Evolutionary conservation across 2,329 filamentous ascomycete species (phyloP), one percentile per base, ranked within the genome.

Genomic region (Ilyonectria destructans): DNA sequence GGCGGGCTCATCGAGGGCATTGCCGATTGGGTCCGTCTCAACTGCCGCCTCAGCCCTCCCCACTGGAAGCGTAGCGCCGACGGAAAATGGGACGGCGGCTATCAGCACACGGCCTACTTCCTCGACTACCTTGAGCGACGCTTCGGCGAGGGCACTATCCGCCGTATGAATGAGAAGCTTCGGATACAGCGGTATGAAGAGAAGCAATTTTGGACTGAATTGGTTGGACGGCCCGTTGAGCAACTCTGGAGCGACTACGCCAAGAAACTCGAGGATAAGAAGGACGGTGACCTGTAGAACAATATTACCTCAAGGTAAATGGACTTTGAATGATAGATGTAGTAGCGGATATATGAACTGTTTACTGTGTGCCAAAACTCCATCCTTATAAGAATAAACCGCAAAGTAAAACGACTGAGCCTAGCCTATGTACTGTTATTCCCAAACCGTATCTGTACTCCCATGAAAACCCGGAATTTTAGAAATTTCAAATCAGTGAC

Each of bases 51-150:
- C 31, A 89, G 85, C 9, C 94, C 96, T 46, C 93, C 93, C 57
- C 95, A 98, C 82, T 98, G 96, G 96, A 91, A 89, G 78, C 84
- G 83, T 2, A 86, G 88, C 58, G 75, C 81, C 0, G 77, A 72
- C 8, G 87, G 88, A 19, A 86, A 87, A n/a, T 98, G 95, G 95
- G 94, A 97, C 80, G 88, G 87, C 45, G 95, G 95, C 0, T 98
- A 98, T 81, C 92, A 98, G 83, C 89, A 92, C 72, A 98, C 96
- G 7, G 96, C 91, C 1, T 98, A 94, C 80, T 98, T 98, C 75
- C 82, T 98, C 58, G 91, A 96, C 62, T 97, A 94, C 83, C 82
- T 98, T 54, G 95, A 98, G 82, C 80, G 84, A 40, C 86, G 86
- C 55, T 92, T 88, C 72, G 90, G 90, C 0, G 76, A 80, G 9